Conservation (phyloP, 768 basidiomycete species). For the Leccinum olivaceopallidum region DNA sequence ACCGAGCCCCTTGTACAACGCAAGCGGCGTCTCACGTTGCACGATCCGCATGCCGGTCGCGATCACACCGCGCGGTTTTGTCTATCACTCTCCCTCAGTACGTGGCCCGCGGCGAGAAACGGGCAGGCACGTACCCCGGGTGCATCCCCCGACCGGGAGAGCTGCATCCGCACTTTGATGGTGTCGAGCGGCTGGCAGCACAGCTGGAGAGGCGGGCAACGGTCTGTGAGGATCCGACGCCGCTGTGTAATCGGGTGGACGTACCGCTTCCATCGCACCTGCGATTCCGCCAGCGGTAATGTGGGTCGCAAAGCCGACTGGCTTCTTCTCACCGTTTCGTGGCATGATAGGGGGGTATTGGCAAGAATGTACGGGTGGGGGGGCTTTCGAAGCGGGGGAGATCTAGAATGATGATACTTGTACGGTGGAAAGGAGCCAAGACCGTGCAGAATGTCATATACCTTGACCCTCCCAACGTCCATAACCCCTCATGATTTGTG, state of each 20-base stretch:
- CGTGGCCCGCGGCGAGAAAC: background rate
- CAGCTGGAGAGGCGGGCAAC: constrained; percentile 42
- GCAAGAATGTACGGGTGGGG: background rate
- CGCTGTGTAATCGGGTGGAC: constrained; percentile 21
- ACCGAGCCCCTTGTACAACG: constrained; percentile 96
- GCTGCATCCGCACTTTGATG: constrained; percentile 99
- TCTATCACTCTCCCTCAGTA: constrained; percentile 47
- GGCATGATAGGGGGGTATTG: constrained; percentile 42
- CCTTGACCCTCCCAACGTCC: background rate
- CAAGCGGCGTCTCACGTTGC: constrained; percentile 88
- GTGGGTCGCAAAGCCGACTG: constrained; percentile 84
- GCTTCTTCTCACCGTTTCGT: constrained; percentile 63
- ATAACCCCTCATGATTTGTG: constrained; percentile 24
- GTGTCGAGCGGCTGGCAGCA: constrained; percentile 95
- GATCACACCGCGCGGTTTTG: constrained; percentile 88
- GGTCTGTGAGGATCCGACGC: constrained; percentile 3
- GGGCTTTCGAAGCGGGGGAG: background rate
- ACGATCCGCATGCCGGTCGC: constrained; percentile 90
- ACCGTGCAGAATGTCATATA: background rate
- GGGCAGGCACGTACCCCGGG: constrained; percentile 70
- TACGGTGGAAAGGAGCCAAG: background rate
- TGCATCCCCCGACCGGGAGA: constrained; percentile 73
- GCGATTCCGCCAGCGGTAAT: constrained; percentile 94
- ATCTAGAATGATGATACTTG: background rate
- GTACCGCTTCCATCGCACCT: constrained; percentile 89